Conservation (phyloP, 2,329 filamentous ascomycete species). For the Teratosphaeria zuluensis region DNA sequence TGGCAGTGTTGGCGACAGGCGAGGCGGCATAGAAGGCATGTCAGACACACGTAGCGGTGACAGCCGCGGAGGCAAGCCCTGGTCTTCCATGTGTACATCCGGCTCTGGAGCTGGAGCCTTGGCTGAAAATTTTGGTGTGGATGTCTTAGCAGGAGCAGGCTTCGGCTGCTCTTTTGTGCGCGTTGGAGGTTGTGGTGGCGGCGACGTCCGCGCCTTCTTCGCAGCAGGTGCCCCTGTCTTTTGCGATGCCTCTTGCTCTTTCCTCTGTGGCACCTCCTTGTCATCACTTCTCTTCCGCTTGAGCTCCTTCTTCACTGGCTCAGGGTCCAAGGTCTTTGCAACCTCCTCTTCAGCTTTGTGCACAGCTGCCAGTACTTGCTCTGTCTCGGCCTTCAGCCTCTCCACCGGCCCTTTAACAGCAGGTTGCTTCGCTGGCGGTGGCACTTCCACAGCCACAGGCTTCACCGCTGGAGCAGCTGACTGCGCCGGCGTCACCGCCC, state of each 20-base stretch:
- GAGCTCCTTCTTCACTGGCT: conserved; percentile 12
- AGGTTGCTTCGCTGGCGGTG: conserved; percentile 13
- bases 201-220: conserved; percentile 2
- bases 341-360: conserved; percentile 12
- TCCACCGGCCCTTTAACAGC: conserved; percentile 24
- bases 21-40: conserved; percentile 43
- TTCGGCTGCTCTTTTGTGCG: neutral
- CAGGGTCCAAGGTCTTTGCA: conserved; percentile 4
- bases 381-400: conserved; percentile 22
- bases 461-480: conserved; percentile 15
- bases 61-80: conserved; percentile 8
- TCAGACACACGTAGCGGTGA: conserved; percentile 24
- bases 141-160: neutral
- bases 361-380: conserved; percentile 21
- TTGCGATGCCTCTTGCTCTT: neutral
- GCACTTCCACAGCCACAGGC: conserved; percentile 7
- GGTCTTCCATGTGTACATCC: neutral
- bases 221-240: neutral
- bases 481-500: conserved; percentile 21
- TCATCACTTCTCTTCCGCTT: conserved; percentile 17
- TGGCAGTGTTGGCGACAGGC: conserved; percentile 50
- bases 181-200: neutral
- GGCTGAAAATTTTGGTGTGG: conserved; percentile 2
- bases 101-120: neutral
- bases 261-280: neutral